Evolutionary conservation across 2,329 filamentous ascomycete species (phyloP).

Genomic region (Chaetomiaceae sp.): DNA sequence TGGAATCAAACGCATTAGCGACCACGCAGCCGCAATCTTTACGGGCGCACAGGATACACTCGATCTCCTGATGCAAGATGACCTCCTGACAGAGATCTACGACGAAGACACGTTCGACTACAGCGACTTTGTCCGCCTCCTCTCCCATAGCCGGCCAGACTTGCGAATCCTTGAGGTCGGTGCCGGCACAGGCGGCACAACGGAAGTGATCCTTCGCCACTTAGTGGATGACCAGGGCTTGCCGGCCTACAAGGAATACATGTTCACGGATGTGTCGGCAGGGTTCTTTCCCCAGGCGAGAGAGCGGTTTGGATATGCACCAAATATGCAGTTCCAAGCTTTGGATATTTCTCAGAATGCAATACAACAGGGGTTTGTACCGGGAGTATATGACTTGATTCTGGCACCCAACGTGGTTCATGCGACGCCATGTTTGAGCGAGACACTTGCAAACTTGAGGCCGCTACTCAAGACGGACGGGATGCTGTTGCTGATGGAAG

Average conservation of each 20-base stretch:
- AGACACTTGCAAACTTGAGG: slow-evolving; percentile 31
- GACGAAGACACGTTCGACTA: background rate
- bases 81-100: background rate
- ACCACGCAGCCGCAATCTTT: background rate
- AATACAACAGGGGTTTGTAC: slow-evolving; percentile 31
- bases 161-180: background rate
- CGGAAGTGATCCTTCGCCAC: slow-evolving; percentile 22
- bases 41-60: background rate
- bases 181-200: slow-evolving; percentile 29
- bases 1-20: background rate
- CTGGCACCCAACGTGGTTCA: slow-evolving; percentile 38
- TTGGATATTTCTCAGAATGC: slow-evolving; percentile 33
- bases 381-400: slow-evolving; percentile 33
- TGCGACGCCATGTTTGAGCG: slow-evolving; percentile 30
- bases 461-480: slow-evolving; percentile 37
- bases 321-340: slow-evolving; percentile 28
- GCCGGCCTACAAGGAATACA: slow-evolving; percentile 13
- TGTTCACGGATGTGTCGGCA: slow-evolving; percentile 23
- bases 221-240: background rate
- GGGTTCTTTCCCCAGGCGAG: slow-evolving; percentile 31
- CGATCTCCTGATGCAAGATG: background rate
- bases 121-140: background rate
- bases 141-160: background rate
- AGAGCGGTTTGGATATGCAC: slow-evolving; percentile 26
- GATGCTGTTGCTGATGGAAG: slow-evolving; percentile 30